phyloP scores from a whole-genome alignment of 1,139 yeast genomes.

The Pichia sp. region DNA sequence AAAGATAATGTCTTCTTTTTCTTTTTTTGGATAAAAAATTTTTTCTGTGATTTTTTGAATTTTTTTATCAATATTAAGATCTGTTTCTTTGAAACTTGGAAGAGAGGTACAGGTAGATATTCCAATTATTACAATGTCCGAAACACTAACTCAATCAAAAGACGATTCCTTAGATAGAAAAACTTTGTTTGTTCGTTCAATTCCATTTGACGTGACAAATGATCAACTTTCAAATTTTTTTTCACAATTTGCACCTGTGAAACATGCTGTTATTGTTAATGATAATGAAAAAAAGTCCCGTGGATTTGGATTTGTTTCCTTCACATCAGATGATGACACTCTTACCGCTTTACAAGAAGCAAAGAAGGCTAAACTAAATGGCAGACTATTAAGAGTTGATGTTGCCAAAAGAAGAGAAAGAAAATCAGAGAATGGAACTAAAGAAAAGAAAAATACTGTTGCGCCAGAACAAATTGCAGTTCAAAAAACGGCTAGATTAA shows the following conservation, averaged over 20 bases:
- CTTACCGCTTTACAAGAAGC: conserved; percentile 64
- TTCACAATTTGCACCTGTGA: conserved; percentile 89
- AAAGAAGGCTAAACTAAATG: conserved; percentile 57
- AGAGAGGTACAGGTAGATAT: no score
- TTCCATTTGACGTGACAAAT: conserved; percentile 75
- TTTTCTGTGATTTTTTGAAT: not conserved
- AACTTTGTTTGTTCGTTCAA: conserved; percentile 75
- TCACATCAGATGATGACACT: conserved; percentile 82
- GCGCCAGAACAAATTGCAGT: conserved; percentile 23
- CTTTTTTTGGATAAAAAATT: not conserved
- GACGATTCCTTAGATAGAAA: conserved; percentile 43
- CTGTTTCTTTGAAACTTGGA: no score
- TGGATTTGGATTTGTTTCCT: conserved; percentile 95
- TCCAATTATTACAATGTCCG: conserved; percentile 6
- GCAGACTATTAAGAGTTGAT: conserved; percentile 67
- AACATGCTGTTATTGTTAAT: conserved; percentile 87
- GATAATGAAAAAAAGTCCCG: conserved; percentile 71
- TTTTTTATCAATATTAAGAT: not conserved
- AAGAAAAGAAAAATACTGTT: conserved; percentile 2
- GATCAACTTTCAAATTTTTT: conserved; percentile 79
- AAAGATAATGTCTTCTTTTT: conserved; percentile 1
- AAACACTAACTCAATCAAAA: not conserved
- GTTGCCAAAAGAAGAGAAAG: conserved; percentile 91
- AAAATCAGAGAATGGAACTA: conserved; percentile 13
- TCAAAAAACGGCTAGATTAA: conserved; percentile 56